Base-by-base conservation (phyloP, 352 stramenopile genomes). In the Bremia lactucae region DNA sequence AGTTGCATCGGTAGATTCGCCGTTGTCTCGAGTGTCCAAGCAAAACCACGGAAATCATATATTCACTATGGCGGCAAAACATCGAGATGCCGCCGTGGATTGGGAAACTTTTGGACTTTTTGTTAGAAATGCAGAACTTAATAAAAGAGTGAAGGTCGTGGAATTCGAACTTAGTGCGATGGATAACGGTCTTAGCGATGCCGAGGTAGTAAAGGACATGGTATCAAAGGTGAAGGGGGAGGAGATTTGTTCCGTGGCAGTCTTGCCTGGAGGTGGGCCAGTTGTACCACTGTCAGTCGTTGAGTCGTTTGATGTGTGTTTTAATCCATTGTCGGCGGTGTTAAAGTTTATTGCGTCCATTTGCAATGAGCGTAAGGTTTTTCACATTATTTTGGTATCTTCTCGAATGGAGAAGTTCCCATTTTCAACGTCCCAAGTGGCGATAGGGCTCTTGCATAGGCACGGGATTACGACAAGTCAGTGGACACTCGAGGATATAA, bases 11-110 rank as follows among this genome's bases (percentile, higher is more conserved):
- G 26, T 54, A 6, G 37, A 55, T 41, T 84, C 74, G 15, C 40
- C 47, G 22, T 57, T 87, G 29, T 79, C 65, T 25, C 20, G 31
- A 29, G 53, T 46, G 9, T 74, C 69, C n/a, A 53, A n/a, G 21
- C 34, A 18, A 13, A 68, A 62, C 18, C 69, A 87, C 36, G 67
- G 65, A 1, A 45, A 66, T 4, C 72, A 83, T 50, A 53, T 87
- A 15, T 41, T 55, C 20, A 55, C 43, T 11, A 24, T 65, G 5
- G 23, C 51, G 18, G 21, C 53, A 9, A 10, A 6, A 15, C 33
- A 10, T 7, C 24, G 5, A 15, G 4, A 14, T 33, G 1, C 28
- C 0, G 9, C 18, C 19, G 42, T 63, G 18, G 39, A 63, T 8
- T 67, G 53, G 58, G 15, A 55, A 25, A 45, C 24, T 23, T 9